Base-by-base conservation (phyloP, 78 protist genomes). In the Diacronema lutheri region DNA sequence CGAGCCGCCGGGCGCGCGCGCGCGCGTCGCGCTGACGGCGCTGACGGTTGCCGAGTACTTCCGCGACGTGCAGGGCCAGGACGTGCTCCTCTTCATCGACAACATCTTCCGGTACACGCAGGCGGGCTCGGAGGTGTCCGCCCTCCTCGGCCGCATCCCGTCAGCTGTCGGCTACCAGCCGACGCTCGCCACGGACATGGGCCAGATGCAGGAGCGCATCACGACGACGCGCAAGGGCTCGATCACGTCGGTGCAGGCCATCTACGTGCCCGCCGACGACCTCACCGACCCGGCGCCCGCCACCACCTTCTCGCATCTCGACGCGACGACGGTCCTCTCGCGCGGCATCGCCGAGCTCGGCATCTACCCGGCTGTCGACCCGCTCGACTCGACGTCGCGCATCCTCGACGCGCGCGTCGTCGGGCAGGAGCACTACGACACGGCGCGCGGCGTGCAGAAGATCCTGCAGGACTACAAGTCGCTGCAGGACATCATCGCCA, bases 121-220 rank as follows among this genome's bases (percentile, higher is more conserved):
- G 96, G 91, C 87, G 1, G 11, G 97, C 90, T 96, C 99, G 21
- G 99, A 98, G 94, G 98, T 98, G 96, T 97, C 99, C 61, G 98
- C 99, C 88, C 94, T 97, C 31, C 93, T 98, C 44, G 99, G 98
- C 60, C 99, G 99, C 77, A 98, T 98, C 80, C 99, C 99, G 62
- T 96, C 99, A 19, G 99, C 99, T 60, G 99, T 98, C 84, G 99
- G 99, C 87, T 98, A 98, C 96, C 99, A 98, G 95, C 99, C 99
- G 57, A 98, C 99, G 57, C 94, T 98, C 21, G 98, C 98, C 69
- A 95, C 98, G 41, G 99, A 97, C 85, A 89, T 98, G 94, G 99
- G 99, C 84, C 86, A 50, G 46, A 90, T 98, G 93, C 99, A 98
- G 94, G 99, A 98, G 96, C 99, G 99, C 77, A 98, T 98, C 61